phyloP scores from a whole-genome alignment of 352 stramenopile species.

The Achlya hypogyna region DNA sequence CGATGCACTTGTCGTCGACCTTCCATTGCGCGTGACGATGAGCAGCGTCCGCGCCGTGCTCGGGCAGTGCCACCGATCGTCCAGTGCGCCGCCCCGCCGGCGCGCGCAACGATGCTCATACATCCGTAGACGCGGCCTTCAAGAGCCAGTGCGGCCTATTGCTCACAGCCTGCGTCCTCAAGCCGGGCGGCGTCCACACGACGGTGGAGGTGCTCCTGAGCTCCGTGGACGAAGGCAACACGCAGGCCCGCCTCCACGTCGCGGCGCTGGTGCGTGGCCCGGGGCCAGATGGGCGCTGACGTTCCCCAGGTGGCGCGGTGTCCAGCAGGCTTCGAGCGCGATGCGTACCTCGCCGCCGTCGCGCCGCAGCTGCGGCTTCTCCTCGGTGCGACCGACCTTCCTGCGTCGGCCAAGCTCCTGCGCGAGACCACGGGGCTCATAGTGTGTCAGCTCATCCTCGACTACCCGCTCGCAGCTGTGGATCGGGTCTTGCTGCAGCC shows the following conservation, averaged over 20 bases:
- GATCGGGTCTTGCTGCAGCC: constrained; percentile 42
- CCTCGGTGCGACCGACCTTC: constrained; percentile 30
- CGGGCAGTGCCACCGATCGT: constrained; percentile 27
- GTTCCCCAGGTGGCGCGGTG: constrained; percentile 52
- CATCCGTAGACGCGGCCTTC: constrained; percentile 31
- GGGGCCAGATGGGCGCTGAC: background rate
- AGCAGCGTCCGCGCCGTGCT: constrained; percentile 58
- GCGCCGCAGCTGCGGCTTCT: constrained; percentile 46
- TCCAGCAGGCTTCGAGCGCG: constrained; percentile 31
- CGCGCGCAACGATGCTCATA: background rate
- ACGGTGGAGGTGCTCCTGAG: constrained; percentile 77
- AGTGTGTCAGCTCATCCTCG: constrained; percentile 40
- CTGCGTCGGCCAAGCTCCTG: constrained; percentile 45
- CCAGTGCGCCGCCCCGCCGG: background rate
- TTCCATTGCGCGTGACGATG: constrained; percentile 67
- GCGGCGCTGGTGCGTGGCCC: constrained; percentile 38
- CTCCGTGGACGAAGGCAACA: constrained; percentile 73
- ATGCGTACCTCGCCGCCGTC: constrained; percentile 38
- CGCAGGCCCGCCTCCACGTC: constrained; percentile 74
- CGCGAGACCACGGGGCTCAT: constrained; percentile 62
- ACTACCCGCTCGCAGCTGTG: constrained; percentile 31
- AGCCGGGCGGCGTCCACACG: constrained; percentile 59
- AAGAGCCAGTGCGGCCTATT: constrained; percentile 51
- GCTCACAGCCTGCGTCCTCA: constrained; percentile 51
- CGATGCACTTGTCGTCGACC: constrained; percentile 33